Base-by-base conservation (phyloP, 805 yeast species). In the Yarrowia yakushimensis region DNA sequence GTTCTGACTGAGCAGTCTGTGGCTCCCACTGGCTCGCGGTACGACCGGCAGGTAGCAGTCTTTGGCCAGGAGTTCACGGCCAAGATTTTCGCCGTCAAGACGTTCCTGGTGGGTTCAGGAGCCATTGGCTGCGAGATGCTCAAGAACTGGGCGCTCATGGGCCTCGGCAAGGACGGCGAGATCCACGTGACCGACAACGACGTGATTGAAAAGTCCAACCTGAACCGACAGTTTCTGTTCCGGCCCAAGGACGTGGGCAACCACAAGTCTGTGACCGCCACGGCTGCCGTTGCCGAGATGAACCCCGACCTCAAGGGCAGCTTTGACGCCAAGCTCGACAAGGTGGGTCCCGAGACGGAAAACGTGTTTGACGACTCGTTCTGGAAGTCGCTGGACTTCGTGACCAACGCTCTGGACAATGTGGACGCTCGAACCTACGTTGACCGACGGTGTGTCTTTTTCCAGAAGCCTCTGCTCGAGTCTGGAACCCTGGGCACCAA, bases 81-180 rank as follows among this genome's bases (percentile, higher is more conserved):
- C 70, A 78, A 77, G 45, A 77, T 94, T 63, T 83, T 89, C 37
- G 90, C 92, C 74, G 77, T 88, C 66, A 87, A 84, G 70, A 90
- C 92, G 3, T 93, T 94, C 74, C 79, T 94, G 67, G 99, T 94
- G 41, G 99, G 99, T 46, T 91, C 97, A 1, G 99, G 99, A 73
- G 99, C 99, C 18, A 94, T 94, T 78, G 99, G 99, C 39, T 94
- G 99, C 78, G 99, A 94, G 77, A 93, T 94, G 92, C 80, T 94
- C 70, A 94, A 94, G 77, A 92, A 90, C 72, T 94, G 98, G 98
- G 97, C 99, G 5, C 82, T 94, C 82, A 81, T 92, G 83, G 99
- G 99, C 46, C 78, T 94, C 23, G 98, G 98, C 42, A 90, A 92
- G 39, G 75, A 87, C 3, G 99, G 99, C 69, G 82, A 84, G 69